A percentile compares a stretch with the other conserved stretches of the same genome.
These are phyloP conservation scores for Colletotrichum viniferum DNA, from an alignment of 2,329 filamentous ascomycete genomes.

Conservation along the genomic window DNA sequence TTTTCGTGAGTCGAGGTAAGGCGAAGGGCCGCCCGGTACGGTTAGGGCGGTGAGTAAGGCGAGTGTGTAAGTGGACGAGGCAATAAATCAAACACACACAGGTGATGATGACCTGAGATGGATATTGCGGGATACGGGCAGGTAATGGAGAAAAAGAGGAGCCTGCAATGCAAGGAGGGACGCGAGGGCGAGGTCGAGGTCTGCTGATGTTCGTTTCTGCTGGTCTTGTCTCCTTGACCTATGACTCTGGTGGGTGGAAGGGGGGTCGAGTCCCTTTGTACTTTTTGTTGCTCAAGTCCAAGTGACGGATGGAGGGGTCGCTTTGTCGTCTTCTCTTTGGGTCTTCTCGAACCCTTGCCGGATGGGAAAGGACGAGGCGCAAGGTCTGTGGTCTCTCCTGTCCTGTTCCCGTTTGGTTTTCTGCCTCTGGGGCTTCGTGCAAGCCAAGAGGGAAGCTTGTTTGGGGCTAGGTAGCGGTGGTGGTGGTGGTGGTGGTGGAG, in stretches of 20 bases:
- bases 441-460: neutral
- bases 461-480: neutral
- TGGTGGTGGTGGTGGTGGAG: too few relatives aligned
- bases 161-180: neutral
- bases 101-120: neutral
- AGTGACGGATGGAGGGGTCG: neutral
- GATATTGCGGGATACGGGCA: neutral
- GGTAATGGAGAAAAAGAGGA: neutral
- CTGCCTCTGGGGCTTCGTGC: neutral
- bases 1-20: neutral
- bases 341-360: neutral
- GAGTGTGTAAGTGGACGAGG: neutral
- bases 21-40: neutral
- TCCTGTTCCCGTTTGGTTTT: neutral
- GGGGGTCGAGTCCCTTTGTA: neutral
- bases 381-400: neutral
- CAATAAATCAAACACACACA: neutral
- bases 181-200: neutral
- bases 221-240: neutral
- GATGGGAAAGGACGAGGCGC: neutral
- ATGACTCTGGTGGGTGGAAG: neutral
- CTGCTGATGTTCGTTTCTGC: neutral
- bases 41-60: neutral
- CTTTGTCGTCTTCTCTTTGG: neutral
- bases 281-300: neutral